Evolutionary conservation across 495 filamentous ascomycete species (phyloP).

Genomic region (Pyrenula aspistea): DNA sequence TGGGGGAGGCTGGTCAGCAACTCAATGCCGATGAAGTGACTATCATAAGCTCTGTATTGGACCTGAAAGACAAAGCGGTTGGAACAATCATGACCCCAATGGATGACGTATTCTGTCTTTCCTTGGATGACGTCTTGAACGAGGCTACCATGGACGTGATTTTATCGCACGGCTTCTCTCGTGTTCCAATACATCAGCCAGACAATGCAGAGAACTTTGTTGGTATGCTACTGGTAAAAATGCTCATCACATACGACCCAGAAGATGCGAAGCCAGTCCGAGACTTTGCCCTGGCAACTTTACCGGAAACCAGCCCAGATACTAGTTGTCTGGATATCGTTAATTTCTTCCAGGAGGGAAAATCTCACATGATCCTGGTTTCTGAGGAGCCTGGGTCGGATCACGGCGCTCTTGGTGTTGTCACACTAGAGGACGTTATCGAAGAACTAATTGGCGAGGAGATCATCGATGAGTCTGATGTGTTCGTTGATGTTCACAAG

Average conservation of each 20-base stretch:
- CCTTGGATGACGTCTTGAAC: conserved; percentile 79
- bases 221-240: conserved; percentile 96
- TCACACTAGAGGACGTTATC: conserved; percentile 95
- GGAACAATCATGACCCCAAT: conserved; percentile 97
- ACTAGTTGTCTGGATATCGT: conserved; percentile 96
- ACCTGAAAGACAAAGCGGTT: conserved; percentile 91
- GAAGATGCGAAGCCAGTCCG: conserved; percentile 76
- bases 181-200: conserved; percentile 85
- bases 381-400: conserved; percentile 82
- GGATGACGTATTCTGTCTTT: conserved; percentile 92
- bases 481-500: conserved; percentile 94
- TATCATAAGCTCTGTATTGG: conserved; percentile 92
- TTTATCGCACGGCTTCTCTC: conserved; percentile 82
- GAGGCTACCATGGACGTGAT: conserved; percentile 89
- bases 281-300: conserved; percentile 83
- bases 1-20: conserved; percentile 77
- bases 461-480: conserved; percentile 83
- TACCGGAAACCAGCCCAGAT: conserved; percentile 88
- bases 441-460: conserved; percentile 96
- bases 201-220: conserved; percentile 80
- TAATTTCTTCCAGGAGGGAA: conserved; percentile 99
- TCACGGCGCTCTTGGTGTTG: conserved; percentile 79
- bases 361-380: conserved; percentile 96
- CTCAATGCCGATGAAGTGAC: conserved; percentile 96
- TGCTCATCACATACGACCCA: conserved; percentile 95